These are phyloP conservation scores for Chloris gayana DNA, from an alignment of 176 grass and related monocot species.

Conservation along the genomic window DNA sequence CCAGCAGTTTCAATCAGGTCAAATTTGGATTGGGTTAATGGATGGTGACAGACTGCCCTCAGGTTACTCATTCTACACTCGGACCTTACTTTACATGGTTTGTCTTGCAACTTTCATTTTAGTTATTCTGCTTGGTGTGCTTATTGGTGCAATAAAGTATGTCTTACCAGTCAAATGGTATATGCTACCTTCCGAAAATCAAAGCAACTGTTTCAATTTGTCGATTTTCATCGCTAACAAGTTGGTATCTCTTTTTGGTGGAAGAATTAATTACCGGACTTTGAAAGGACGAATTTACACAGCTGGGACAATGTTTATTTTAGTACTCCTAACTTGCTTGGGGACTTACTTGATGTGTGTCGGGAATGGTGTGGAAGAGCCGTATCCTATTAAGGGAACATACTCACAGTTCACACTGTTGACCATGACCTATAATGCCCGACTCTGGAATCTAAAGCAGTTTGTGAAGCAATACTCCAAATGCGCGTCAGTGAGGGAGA, in stretches of 20 bases:
- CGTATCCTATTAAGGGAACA: conserved; percentile 63
- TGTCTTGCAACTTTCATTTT: conserved; percentile 55
- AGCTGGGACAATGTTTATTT: conserved; percentile 34
- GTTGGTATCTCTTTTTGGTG: conserved; percentile 49
- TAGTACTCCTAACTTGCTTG: conserved; percentile 58
- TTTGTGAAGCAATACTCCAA: conserved; percentile 90
- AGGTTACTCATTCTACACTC: conserved; percentile 46
- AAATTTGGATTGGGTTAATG: conserved; percentile 81
- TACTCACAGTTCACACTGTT: conserved; percentile 91
- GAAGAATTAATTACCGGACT: conserved; percentile 59
- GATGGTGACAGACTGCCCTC: conserved; percentile 80
- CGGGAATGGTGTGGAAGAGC: conserved; percentile 68
- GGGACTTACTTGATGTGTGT: conserved; percentile 77
- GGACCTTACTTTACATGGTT: conserved; percentile 58
- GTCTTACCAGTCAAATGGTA: conserved; percentile 55
- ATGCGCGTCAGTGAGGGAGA: conserved; percentile 83
- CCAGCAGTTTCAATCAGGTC: conserved; percentile 60
- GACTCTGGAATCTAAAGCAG: conserved; percentile 91
- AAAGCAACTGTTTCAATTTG: conserved; percentile 43
- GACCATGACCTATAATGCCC: conserved; percentile 90
- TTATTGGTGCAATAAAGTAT: conserved; percentile 71
- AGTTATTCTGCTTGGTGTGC: conserved; percentile 57
- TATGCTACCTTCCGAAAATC: conserved; percentile 53
- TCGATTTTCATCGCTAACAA: conserved; percentile 49
- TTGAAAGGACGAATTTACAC: conserved; percentile 50